Evolutionary conservation across 108 stramenopile genomes (phyloP), one percentile per base, ranked within the genome.

Genomic region (Cylindrotheca closterium): DNA sequence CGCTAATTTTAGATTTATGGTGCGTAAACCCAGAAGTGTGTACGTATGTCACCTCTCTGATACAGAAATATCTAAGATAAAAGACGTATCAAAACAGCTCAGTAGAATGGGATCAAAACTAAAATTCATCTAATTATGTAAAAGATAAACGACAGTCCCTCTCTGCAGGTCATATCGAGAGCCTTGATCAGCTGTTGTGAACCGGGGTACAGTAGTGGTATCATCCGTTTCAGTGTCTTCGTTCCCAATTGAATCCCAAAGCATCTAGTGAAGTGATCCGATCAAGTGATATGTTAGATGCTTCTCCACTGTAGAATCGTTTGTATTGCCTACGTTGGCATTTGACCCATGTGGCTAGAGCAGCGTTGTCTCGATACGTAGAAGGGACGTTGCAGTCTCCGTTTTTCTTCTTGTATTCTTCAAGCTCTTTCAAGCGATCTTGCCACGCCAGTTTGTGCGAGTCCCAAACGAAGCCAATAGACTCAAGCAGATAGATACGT

Each of bases 261-360:
- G 45, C 30, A n/a, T 82, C 65, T 45, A 82, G 45, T 23, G 37
- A 49, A 2, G 32, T 31, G 22, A 78, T 76, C 33, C 81, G 68
- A 51, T 82, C 78, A 4, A 65, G 65, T 17, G 68, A 73, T 71
- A 83, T 83, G 23, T 63, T 50, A 17, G 64, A 55, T 1, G 65
- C 25, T 64, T 65, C 64, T 15, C 67, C 71, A 29, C 79, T 75
- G 30, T 69, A 57, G 29, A 59, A 80, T 15, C 68, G 53, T 57
- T 78, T 78, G 72, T 77, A 79, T 51, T 83, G 78, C 2, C 82
- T 46, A 17, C 75, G 50, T 63, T 83, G 82, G n/a, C 79, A 72
- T 54, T 77, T 77, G 17, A 79, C 69, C 78, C 78, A 79, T 15
- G 63, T 42, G 2, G 71, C 78, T 18, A 79, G 55, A 18, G 50